Conservation (phyloP, 257 asterid genomes). For the Jacaranda copaia region DNA sequence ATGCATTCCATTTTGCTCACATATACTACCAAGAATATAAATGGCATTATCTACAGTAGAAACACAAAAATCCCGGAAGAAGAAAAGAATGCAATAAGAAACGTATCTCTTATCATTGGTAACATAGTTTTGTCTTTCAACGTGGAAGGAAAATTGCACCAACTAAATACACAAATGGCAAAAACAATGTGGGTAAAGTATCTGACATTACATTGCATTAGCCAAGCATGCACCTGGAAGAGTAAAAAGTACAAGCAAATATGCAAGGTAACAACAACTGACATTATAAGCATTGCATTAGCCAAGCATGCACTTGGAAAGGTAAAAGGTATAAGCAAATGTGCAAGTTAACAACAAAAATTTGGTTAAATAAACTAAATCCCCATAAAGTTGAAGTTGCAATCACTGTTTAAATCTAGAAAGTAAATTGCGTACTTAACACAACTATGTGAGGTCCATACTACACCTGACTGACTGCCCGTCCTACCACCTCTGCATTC, state of each 20-base stretch:
- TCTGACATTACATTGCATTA: neutral
- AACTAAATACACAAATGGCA: neutral
- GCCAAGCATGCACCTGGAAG: neutral
- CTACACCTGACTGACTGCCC: too few species aligned
- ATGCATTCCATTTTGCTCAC: too few species aligned
- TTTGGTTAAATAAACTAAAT: slow-evolving; percentile 1
- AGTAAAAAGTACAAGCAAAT: neutral
- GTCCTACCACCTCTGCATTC: too few species aligned
- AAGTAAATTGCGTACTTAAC: slow-evolving; percentile 11
- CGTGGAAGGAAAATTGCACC: neutral
- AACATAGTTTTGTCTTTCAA: too few species aligned
- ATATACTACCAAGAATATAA: too few species aligned
- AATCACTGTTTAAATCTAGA: neutral
- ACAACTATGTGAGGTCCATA: neutral
- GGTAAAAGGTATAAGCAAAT: neutral
- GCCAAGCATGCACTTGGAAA: neutral
- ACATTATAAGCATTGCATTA: neutral
- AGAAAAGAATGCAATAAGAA: too few species aligned
- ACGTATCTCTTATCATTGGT: too few species aligned
- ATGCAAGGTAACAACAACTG: neutral
- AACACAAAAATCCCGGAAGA: too few species aligned
- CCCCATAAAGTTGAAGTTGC: neutral
- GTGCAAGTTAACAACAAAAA: neutral
- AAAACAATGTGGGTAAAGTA: neutral
- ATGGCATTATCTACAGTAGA: too few species aligned